Evolutionary conservation across 139 green algal genomes (phyloP).

Genomic region (Coccomyxa sp.): DNA sequence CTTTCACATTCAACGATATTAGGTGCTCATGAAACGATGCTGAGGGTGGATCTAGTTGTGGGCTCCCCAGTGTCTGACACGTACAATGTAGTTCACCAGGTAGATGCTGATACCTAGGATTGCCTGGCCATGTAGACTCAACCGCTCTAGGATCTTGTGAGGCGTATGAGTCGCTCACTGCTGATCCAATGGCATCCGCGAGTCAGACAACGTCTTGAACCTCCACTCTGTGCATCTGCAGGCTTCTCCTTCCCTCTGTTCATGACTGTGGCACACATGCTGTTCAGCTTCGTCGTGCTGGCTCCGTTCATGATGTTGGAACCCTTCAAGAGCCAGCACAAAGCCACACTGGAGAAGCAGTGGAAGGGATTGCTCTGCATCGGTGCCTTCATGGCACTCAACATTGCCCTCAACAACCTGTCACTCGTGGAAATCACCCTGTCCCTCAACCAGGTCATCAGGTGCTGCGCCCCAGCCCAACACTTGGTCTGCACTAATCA

Average conservation of each 20-base stretch:
- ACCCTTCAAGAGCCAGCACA: conserved; percentile 28
- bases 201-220: no score
- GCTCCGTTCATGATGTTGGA: conserved; percentile 34
- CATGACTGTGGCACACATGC: conserved; percentile 55
- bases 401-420: conserved; percentile 62
- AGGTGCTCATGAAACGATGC: no score
- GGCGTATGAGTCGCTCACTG: no score
- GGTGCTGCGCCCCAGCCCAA: background rate
- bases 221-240: background rate
- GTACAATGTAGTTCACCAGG: no score
- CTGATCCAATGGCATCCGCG: no score
- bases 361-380: conserved; percentile 51
- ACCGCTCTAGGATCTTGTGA: no score
- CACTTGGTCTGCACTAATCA: background rate
- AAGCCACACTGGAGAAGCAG: conserved; percentile 34
- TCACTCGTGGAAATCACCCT: conserved; percentile 45
- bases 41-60: no score
- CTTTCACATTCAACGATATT: no score
- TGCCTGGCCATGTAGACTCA: no score
- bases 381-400: conserved; percentile 49
- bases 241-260: conserved; percentile 57
- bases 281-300: conserved; percentile 45
- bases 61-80: no score
- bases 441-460: conserved; percentile 60
- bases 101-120: no score